A percentile compares a stretch with the other conserved stretches of the same genome.
phyloP scores from a whole-genome alignment of 2,329 filamentous ascomycete species.

The Pestalotiopsis sp. region DNA sequence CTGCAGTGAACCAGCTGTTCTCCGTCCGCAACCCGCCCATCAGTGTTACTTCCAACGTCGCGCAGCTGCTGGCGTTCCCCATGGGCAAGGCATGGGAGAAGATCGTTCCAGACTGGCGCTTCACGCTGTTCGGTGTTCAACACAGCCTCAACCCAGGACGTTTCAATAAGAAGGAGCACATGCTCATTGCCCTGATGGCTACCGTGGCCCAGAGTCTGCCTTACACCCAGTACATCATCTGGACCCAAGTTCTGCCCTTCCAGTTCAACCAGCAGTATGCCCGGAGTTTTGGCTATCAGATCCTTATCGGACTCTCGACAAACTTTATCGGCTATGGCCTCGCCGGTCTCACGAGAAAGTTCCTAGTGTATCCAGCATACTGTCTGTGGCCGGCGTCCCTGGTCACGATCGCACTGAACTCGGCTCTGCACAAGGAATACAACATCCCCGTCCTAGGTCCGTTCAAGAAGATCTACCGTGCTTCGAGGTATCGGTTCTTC shows the following conservation, averaged over 20 bases:
- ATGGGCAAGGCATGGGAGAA: slow-evolving; percentile 36
- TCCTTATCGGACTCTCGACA: slow-evolving; percentile 49
- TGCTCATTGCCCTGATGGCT: slow-evolving; percentile 59
- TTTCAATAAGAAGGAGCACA: slow-evolving; percentile 61
- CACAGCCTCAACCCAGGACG: slow-evolving; percentile 57
- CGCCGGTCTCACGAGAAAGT: slow-evolving; percentile 39
- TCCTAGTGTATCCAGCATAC: slow-evolving; percentile 26
- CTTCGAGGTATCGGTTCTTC: slow-evolving; percentile 47
- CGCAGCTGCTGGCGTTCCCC: slow-evolving; percentile 41
- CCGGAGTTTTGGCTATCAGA: slow-evolving; percentile 46
- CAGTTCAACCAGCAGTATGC: slow-evolving; percentile 52
- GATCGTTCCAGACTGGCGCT: slow-evolving; percentile 34
- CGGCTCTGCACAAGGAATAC: slow-evolving; percentile 44
- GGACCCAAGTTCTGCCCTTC: slow-evolving; percentile 46
- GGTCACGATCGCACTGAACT: slow-evolving; percentile 44
- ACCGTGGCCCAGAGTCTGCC: slow-evolving; percentile 52
- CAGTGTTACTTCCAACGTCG: slow-evolving; percentile 39
- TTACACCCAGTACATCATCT: slow-evolving; percentile 50
- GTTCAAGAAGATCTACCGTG: slow-evolving; percentile 37
- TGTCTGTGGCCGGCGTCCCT: slow-evolving; percentile 47
- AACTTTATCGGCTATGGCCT: slow-evolving; percentile 57
- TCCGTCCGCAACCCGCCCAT: slow-evolving; percentile 43
- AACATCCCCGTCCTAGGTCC: slow-evolving; percentile 37
- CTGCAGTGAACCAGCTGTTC: slow-evolving; percentile 41
- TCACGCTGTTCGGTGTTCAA: slow-evolving; percentile 40